A percentile compares a stretch with the other conserved stretches of the same genome.
Evolutionary conservation across 805 yeast species (phyloP).

Genomic region (Teunomyces tritomae): DNA sequence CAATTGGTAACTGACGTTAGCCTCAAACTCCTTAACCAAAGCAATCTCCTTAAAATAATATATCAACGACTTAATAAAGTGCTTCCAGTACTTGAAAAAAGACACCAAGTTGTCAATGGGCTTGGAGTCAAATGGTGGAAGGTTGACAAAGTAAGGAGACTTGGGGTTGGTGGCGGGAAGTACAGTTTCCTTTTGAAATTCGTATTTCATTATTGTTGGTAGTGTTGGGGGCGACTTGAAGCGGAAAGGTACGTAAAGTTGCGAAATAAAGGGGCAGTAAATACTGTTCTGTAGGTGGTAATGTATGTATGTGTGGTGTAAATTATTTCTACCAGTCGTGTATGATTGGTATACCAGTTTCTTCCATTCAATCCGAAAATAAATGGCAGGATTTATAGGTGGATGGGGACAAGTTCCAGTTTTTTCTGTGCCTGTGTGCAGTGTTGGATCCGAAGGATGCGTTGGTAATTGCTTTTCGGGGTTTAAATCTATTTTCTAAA

Average conservation of each 20-base stretch:
- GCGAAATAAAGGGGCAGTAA: neutral
- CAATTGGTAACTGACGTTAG: conserved; percentile 36
- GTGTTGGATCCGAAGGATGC: conserved; percentile 1
- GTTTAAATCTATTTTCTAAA: neutral
- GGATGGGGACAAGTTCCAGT: neutral
- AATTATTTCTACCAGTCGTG: neutral
- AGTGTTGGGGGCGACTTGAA: neutral
- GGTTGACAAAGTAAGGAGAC: conserved; percentile 38
- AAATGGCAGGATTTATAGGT: neutral
- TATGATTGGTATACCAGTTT: neutral
- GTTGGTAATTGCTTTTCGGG: neutral
- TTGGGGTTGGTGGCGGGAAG: conserved; percentile 32
- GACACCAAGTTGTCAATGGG: conserved; percentile 39
- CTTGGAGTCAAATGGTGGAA: conserved; percentile 37
- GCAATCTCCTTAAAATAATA: conserved; percentile 42
- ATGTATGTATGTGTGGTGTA: neutral
- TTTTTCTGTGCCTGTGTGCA: neutral
- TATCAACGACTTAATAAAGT: conserved; percentile 35
- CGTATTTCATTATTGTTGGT: neutral
- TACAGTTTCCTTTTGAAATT: conserved; percentile 13
- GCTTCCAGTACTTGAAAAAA: conserved; percentile 42
- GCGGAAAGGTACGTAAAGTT: neutral
- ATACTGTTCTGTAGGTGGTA: neutral
- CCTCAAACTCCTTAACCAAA: conserved; percentile 44
- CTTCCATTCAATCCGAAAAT: neutral